phyloP scores from a whole-genome alignment of 2,329 filamentous ascomycete genomes.

The Aspergillus viridinutans region DNA sequence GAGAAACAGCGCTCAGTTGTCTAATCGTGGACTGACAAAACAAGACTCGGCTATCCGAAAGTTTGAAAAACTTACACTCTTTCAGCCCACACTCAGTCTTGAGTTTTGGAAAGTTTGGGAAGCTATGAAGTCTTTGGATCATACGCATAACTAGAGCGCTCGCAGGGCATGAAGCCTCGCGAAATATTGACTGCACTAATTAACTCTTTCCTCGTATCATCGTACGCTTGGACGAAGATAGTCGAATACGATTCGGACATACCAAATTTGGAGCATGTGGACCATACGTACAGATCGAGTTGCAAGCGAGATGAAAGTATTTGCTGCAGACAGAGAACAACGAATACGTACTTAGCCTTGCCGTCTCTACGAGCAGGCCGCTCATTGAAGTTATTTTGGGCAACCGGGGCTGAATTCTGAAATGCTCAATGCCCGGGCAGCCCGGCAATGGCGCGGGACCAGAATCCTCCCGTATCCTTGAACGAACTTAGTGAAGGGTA shows the following conservation, averaged over 20 bases:
- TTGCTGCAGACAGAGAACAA: too few species aligned
- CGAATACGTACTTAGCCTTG: too few species aligned
- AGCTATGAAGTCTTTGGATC: not conserved
- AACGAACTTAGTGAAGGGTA: too few species aligned
- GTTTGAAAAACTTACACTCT: constrained; percentile 1
- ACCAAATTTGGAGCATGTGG: not conserved
- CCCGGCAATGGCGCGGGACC: too few species aligned
- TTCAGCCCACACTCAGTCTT: not conserved
- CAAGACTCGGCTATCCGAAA: not conserved
- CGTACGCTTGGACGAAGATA: not conserved
- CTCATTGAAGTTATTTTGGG: not conserved
- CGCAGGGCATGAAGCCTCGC: not conserved
- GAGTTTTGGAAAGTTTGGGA: constrained; percentile 2
- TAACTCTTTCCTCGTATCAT: not conserved
- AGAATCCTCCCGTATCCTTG: too few species aligned
- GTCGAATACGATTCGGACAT: not conserved
- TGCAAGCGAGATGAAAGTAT: not conserved
- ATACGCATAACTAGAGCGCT: not conserved
- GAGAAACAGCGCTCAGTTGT: not conserved
- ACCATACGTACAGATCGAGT: not conserved
- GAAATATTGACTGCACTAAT: not conserved
- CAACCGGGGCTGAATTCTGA: not conserved
- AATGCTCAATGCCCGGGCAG: not conserved
- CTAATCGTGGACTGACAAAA: not conserved
- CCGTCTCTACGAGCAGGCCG: not conserved